Base-by-base conservation (phyloP, 176 grass and related monocot genomes). In the Oryza rufipogon region DNA sequence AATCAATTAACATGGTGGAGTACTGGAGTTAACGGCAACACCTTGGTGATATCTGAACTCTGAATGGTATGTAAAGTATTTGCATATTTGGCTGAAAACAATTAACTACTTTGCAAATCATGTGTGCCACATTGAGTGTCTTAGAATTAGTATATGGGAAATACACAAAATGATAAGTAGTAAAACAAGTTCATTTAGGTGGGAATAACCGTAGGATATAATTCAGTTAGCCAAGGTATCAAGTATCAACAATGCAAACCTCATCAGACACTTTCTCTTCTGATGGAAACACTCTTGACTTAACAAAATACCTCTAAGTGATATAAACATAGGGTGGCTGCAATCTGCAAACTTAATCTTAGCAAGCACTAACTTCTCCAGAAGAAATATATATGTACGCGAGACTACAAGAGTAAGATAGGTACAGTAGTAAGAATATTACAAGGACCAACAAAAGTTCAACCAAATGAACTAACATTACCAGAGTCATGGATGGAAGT, bases 401-500 rank as follows among this genome's bases (percentile, higher is more conserved):
- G 34, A 36, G 34, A 36, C 34, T 36, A 36, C 42, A 89, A 6
- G 3, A 73, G 11, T 6, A 15, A 51, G 0, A 15, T 7, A 71
- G 7, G 49, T 16, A 12, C 10, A 32, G 46, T 36, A 45, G 17
- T 13, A 7, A 25, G n/a, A 69, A 69, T 41, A 73, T 23, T 76
- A 71, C 61, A 44, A 15, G 72, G 3, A 23, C 33, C n/a, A 56
- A 69, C 17, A 81, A 68, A 79, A 30, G 23, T 41, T 79, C n/a
- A 81, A 4, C 68, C 17, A 52, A 81, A 44, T 36, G 42, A 38
- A 38, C 2, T 32, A 28, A 20, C 8, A 41, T 75, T 63, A 66
- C 16, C 68, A 70, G 22, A 77, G 11, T 73, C 81, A 87, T 73
- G 90, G 88, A 77, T 39, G 71, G 67, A 97, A 93, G 65, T 88